Evolutionary conservation across 257 asterid species (phyloP).

Genomic region (Anisodus tanguticus): DNA sequence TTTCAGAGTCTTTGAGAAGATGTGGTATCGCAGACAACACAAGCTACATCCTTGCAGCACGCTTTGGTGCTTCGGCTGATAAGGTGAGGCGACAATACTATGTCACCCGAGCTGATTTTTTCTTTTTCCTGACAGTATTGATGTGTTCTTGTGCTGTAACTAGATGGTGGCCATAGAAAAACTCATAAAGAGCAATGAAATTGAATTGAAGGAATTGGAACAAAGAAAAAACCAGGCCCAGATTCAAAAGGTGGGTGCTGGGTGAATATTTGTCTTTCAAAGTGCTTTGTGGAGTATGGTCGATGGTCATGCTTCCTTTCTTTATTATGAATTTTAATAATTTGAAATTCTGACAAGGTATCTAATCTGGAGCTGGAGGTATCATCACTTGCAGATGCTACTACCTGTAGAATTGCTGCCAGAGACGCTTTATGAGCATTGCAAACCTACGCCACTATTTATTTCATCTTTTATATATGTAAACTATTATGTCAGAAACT

Average conservation of each 20-base stretch:
- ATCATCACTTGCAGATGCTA: conserved; percentile 84
- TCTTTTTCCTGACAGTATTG: neutral
- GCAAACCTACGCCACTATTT: neutral
- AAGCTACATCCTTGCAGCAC: conserved; percentile 81
- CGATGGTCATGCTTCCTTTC: neutral
- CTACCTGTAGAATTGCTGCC: conserved; percentile 79
- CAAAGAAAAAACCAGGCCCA: conserved; percentile 67
- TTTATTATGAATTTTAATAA: conserved; percentile 18
- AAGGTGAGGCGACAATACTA: conserved; percentile 56
- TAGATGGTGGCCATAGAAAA: conserved; percentile 61
- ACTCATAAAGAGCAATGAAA: conserved; percentile 70
- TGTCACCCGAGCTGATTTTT: neutral
- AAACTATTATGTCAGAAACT: neutral
- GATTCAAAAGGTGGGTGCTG: conserved; percentile 68
- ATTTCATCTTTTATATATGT: neutral
- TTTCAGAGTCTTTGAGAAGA: conserved; percentile 85
- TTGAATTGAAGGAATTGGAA: conserved; percentile 74
- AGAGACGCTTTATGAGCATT: conserved; percentile 72
- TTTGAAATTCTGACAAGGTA: conserved; percentile 49
- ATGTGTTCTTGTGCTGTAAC: conserved; percentile 19
- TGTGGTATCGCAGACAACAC: conserved; percentile 87
- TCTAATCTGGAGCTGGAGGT: conserved; percentile 68
- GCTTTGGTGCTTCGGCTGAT: conserved; percentile 73
- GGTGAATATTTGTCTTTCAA: neutral
- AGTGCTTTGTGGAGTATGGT: neutral